Percentiles rank a stretch among this genome's conserved stretches.
Conservation (phyloP, 75 land plant genomes). For the Pseudotsuga menziesii region DNA sequence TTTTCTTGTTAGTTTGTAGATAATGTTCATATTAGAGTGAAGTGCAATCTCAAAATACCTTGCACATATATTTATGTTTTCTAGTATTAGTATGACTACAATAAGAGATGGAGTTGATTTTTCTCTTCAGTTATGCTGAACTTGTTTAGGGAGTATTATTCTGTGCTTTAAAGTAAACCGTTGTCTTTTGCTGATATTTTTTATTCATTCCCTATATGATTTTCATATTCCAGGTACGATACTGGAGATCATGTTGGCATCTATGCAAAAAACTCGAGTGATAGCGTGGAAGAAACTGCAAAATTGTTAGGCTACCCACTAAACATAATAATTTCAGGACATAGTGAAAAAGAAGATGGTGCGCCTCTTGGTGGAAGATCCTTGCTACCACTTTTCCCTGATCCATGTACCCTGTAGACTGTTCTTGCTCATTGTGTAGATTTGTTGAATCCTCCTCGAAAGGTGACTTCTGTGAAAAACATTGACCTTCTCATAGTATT, state of each 20-base stretch:
- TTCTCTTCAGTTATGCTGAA: neutral
- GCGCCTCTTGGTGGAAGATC: constrained; percentile 62
- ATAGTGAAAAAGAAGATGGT: constrained; percentile 82
- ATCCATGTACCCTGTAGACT: constrained; percentile 65
- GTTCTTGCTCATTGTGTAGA: constrained; percentile 85
- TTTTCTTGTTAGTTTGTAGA: neutral
- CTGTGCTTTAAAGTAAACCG: neutral
- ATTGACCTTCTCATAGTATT: neutral
- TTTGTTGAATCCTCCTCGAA: constrained; percentile 68
- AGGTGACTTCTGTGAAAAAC: constrained; percentile 34
- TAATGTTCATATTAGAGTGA: neutral
- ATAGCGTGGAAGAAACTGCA: constrained; percentile 71
- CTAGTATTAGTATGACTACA: neutral
- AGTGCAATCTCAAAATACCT: neutral
- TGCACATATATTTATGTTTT: neutral
- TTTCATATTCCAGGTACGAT: constrained; percentile 55
- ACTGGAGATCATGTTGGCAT: constrained; percentile 96
- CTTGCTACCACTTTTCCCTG: constrained; percentile 76
- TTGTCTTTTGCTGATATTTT: neutral
- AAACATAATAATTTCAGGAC: constrained; percentile 66
- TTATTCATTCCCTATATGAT: neutral
- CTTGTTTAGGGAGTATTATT: constrained; percentile 2
- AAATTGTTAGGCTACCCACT: constrained; percentile 50
- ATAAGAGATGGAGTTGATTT: neutral
- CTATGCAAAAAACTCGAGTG: constrained; percentile 67